Base-by-base conservation (phyloP, 2,329 filamentous ascomycete species). In the Talaromyces sp. region DNA sequence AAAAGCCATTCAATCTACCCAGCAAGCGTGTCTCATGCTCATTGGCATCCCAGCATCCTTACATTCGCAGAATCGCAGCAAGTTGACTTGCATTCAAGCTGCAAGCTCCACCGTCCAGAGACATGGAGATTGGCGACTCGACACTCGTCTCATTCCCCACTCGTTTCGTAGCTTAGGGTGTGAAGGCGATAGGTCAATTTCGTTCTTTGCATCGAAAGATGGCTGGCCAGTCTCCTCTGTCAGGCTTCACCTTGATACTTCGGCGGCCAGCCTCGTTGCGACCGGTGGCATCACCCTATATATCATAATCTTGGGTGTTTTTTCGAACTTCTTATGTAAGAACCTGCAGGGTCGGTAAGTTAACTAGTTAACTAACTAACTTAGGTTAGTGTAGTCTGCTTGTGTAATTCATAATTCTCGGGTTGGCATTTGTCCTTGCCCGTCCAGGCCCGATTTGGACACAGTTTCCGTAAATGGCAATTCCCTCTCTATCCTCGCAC, bases 21-120 rank as follows among this genome's bases (percentile, higher is more conserved):
- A 38, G 53, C 19, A 17, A 27, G 34, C 56, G 63, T 64, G 63
- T 53, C 43, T 47, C 36, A 38, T 49, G 31, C 40, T 64, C 43
- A 64, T 64, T 64, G 62, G 62, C 43, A 59, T 58, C 27, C 25
- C 31, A 43, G 36, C 59, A 40, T 51, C 43, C 59, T 38, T 51
- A 22, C 58, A 22, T 45, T 43, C 25, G 38, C 58, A 47, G 36
- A 15, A 60, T 40, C 19, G 36, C 58, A 51, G 40, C 29, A 61
- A 13, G 29, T 61, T 61, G 8, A 53, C 51, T 56, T 56, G 51
- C 29, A 36, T 34, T 17, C 4, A 31, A 29, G 49, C 27, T 53
- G 27, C 49, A 53, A 56, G 29, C 51, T 56, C 51, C 51, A 54
- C 51, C 19, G 27, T 54, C 17, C 27, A 54, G 49, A 54, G 13